These are phyloP conservation scores for Capronia americana DNA, from an alignment of 2,329 filamentous ascomycete genomes.

Conservation along the genomic window DNA sequence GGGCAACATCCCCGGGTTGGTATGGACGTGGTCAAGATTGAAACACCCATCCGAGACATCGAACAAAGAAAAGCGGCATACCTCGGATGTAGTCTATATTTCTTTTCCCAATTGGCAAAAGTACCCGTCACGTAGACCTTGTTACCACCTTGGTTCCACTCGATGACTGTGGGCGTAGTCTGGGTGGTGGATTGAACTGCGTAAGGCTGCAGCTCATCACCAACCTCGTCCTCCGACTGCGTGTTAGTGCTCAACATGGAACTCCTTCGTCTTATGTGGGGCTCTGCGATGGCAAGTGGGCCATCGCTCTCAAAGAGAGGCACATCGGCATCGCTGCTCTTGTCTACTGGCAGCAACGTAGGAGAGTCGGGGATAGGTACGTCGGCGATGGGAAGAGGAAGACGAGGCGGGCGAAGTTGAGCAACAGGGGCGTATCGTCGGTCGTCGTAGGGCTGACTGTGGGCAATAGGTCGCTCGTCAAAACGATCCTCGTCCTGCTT, in stretches of 20 bases:
- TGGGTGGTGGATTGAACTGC: constrained; percentile 67
- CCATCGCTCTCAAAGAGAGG: constrained; percentile 58
- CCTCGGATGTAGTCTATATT: constrained; percentile 85
- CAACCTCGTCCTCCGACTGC: constrained; percentile 76
- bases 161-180: constrained; percentile 81
- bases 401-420: constrained; percentile 70
- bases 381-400: constrained; percentile 93
- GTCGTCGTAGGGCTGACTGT: constrained; percentile 30
- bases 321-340: constrained; percentile 58
- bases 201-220: constrained; percentile 72
- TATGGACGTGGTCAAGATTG: constrained; percentile 10
- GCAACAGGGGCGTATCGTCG: constrained; percentile 35
- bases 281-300: constrained; percentile 55
- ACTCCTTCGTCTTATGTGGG: constrained; percentile 61
- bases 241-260: constrained; percentile 62
- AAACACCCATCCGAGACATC: constrained; percentile 14
- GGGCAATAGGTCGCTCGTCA: constrained; percentile 28
- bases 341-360: constrained; percentile 75
- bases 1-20: constrained; percentile 11
- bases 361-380: constrained; percentile 91
- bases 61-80: constrained; percentile 59
- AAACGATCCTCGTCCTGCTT: constrained; percentile 37
- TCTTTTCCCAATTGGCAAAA: constrained; percentile 96
- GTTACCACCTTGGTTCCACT: constrained; percentile 83
- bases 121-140: constrained; percentile 94